phyloP scores from a whole-genome alignment of 148 eudicot genomes.

The Chenopodium album region DNA sequence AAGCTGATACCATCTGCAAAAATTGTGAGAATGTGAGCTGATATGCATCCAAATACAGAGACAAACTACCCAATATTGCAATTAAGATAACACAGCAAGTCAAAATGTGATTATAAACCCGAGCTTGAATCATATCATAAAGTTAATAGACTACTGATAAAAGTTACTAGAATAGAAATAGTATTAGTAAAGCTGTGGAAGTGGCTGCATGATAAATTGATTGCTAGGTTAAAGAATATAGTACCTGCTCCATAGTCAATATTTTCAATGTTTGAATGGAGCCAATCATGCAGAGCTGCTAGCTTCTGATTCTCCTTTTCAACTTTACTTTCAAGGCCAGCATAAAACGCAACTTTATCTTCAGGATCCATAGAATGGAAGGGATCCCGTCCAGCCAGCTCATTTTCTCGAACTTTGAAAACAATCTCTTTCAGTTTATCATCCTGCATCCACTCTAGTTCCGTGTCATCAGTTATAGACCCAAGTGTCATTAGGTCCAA shows the following conservation, averaged over 20 bases:
- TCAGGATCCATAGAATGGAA: constrained; percentile 74
- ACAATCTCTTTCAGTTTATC: constrained; percentile 83
- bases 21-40: constrained; percentile 7
- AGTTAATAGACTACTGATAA: not conserved
- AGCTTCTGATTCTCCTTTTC: constrained; percentile 64
- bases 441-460: constrained; percentile 94
- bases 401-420: constrained; percentile 86
- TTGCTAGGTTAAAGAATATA: not conserved
- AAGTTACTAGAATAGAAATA: constrained; percentile 3
- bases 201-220: not conserved
- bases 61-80: not conserved
- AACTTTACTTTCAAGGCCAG: constrained; percentile 80
- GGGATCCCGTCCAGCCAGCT: constrained; percentile 79
- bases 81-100: not conserved
- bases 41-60: not conserved
- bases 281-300: constrained; percentile 60
- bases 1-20: constrained; percentile 79
- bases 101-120: not conserved
- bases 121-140: not conserved
- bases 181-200: not conserved
- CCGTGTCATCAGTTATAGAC: constrained; percentile 40
- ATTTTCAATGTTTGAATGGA: constrained; percentile 90
- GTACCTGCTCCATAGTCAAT: constrained; percentile 97
- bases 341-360: constrained; percentile 63
- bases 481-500: constrained; percentile 36